These are phyloP conservation scores for Lagerstroemia speciosa DNA, from an alignment of 345 rosid genomes.

Conservation along the genomic window DNA sequence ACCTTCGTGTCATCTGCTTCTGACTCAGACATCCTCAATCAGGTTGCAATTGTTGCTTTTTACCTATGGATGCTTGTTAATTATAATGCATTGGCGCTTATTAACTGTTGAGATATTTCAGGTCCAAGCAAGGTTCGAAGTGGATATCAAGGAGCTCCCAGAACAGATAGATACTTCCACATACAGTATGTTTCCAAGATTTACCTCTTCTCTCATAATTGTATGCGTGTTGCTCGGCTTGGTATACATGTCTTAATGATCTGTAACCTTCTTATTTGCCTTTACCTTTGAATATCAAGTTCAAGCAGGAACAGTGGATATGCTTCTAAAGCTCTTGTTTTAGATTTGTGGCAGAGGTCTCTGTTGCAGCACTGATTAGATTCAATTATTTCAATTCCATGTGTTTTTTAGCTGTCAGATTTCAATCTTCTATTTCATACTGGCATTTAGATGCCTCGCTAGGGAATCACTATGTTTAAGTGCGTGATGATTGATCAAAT, in stretches of 20 bases:
- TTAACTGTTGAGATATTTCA: conserved; percentile 15
- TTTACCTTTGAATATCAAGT: background rate
- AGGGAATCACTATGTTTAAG: background rate
- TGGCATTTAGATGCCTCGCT: no score
- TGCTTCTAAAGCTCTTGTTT: background rate
- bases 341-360: background rate
- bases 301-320: background rate
- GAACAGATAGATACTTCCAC: conserved; percentile 95
- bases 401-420: background rate
- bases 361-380: background rate
- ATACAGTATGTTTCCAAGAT: conserved; percentile 48
- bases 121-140: conserved; percentile 96
- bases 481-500: background rate
- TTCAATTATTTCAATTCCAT: background rate
- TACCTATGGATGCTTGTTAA: background rate
- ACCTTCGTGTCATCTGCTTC: conserved; percentile 91
- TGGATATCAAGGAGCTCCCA: conserved; percentile 92
- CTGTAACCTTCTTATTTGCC: background rate
- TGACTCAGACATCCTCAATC: conserved; percentile 86
- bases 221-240: background rate
- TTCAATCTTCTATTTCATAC: background rate
- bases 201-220: background rate
- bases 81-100: background rate
- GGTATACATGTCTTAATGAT: background rate
- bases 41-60: conserved; percentile 34